Evolutionary conservation across 2,329 filamentous ascomycete species (phyloP).

Genomic region (Microsporum ferrugineum): DNA sequence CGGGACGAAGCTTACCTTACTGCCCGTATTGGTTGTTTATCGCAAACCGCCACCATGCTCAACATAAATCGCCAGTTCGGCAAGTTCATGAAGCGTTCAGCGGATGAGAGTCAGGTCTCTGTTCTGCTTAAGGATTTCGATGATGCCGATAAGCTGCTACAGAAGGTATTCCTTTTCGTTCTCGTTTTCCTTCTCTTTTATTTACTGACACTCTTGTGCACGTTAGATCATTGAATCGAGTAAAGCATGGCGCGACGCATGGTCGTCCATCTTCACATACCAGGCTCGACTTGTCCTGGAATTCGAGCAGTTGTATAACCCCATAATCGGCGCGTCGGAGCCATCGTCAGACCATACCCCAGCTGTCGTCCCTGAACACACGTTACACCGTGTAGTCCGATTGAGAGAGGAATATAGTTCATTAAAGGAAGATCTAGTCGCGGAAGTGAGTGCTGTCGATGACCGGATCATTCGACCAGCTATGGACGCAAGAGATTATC

Average conservation of each 20-base stretch:
- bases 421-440: slow-evolving; percentile 57
- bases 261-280: slow-evolving; percentile 58
- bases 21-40: not conserved
- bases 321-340: slow-evolving; percentile 56
- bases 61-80: slow-evolving; percentile 61
- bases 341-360: slow-evolving; percentile 46
- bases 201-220: not conserved
- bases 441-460: slow-evolving; percentile 62
- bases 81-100: slow-evolving; percentile 57
- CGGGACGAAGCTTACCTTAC: not conserved
- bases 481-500: slow-evolving; percentile 54
- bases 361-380: slow-evolving; percentile 49
- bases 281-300: slow-evolving; percentile 57
- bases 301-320: slow-evolving; percentile 63
- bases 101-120: slow-evolving; percentile 65
- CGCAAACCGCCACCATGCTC: slow-evolving; percentile 23
- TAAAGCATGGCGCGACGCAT: slow-evolving; percentile 66
- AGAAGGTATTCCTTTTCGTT: slow-evolving; percentile 44
- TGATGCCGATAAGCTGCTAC: slow-evolving; percentile 62
- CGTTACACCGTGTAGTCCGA: slow-evolving; percentile 52
- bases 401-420: slow-evolving; percentile 59
- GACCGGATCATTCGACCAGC: slow-evolving; percentile 57
- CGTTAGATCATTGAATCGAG: slow-evolving; percentile 63
- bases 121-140: slow-evolving; percentile 68
- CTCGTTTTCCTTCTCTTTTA: not conserved